A percentile compares a stretch with the other conserved stretches of the same genome.
Conservation (phyloP, 805 yeast species). For the Candida sphagnicola region DNA sequence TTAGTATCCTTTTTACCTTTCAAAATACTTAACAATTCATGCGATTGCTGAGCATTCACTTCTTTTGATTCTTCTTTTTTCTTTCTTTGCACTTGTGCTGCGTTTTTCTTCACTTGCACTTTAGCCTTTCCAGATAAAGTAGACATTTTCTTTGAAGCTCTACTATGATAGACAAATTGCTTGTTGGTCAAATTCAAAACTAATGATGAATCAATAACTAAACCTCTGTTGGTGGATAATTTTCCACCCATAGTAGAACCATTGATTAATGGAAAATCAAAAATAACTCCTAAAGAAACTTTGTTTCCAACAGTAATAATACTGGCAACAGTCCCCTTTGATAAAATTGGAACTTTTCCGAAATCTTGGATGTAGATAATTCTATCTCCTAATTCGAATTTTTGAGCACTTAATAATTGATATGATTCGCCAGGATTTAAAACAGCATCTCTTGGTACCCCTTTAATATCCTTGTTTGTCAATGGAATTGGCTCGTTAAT, state of each 20-base stretch:
- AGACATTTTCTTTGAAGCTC: conserved; percentile 47
- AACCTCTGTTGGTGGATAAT: conserved; percentile 73
- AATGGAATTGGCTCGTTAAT: conserved; percentile 41
- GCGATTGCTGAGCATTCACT: conserved; percentile 23
- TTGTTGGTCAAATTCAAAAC: conserved; percentile 72
- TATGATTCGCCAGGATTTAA: conserved; percentile 71
- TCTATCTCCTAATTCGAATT: conserved; percentile 84
- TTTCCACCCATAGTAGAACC: conserved; percentile 82
- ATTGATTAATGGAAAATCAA: conserved; percentile 78
- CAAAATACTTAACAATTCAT: conserved; percentile 29
- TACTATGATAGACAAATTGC: conserved; percentile 74
- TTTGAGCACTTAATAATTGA: conserved; percentile 68
- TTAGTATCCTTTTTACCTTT: conserved; percentile 14
- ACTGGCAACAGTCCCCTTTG: conserved; percentile 87
- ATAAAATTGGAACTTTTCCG: conserved; percentile 84
- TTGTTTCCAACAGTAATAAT: conserved; percentile 54
- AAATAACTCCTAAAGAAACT: conserved; percentile 69
- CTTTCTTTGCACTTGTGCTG: conserved; percentile 8
- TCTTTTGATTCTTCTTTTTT: conserved; percentile 9
- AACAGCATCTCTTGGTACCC: conserved; percentile 82
- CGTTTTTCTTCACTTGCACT: conserved; percentile 10
- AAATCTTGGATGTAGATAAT: conserved; percentile 78
- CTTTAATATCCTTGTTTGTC: conserved; percentile 57
- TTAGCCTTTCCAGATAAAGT: conserved; percentile 22
- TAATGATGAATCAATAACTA: conserved; percentile 75